Evolutionary conservation across 495 filamentous ascomycete genomes (phyloP), one percentile per base, ranked within the genome.

Genomic region (Trichoderma asperelloides): DNA sequence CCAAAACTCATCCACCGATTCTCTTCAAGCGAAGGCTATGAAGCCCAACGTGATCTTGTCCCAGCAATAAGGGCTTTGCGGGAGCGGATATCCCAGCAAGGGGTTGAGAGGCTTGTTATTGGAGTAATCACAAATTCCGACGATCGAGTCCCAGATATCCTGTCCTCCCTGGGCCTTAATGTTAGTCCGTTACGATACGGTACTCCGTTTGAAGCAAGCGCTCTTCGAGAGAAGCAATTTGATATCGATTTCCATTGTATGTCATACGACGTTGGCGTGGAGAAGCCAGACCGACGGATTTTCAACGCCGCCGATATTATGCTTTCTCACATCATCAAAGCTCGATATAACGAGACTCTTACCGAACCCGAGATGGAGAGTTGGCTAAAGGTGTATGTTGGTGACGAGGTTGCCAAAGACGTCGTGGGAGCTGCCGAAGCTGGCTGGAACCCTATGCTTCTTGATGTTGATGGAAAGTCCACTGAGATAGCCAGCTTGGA

Each of bases 51-150:
- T 28, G 33, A 5, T 33, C 33, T 60, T 47, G 81, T 78, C 73
- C 81, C 15, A 78, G 80, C 49, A 72, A 70, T 66, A 74, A 83
- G 60, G 77, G 69, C 70, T 0, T 69, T 91, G 65, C 74, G 77
- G 66, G 18, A 49, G 2, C 62, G 51, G 9, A 62, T 41, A 37
- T 37, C 27, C 43, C 21, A 37, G 28, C 27, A 18, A 9, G 13
- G 67, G 30, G 37, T 78, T 76, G 68, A 73, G 13, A 66, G 70
- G 6, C 74, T 88, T 2, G 69, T 87, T 11, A 71, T 90, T 0
- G 91, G 91, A 5, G 79, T 93, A 18, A 78, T 93, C 63, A 89
- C 89, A 25, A 95, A 94, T 73, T 92, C 90, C 1, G 91, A 95
- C 72, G 86, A 89, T 70, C 82, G 91, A 0, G 84, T 92, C 0